Base-by-base conservation (phyloP, 257 asterid species). In the Linderniella brevidens region DNA sequence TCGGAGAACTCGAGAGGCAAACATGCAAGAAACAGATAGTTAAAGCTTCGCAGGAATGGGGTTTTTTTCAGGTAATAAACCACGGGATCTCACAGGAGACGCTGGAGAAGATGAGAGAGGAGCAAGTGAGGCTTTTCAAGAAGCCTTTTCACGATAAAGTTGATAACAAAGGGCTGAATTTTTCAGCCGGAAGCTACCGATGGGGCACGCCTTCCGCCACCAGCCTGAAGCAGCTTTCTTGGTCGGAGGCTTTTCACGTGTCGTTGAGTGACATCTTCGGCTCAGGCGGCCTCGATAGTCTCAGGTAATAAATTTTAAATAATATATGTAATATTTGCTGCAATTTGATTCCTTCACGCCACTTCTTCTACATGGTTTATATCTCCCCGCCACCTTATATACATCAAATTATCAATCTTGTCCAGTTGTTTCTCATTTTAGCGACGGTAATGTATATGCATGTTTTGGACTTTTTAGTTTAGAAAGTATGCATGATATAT, bases 231-330 rank as follows among this genome's bases (percentile, higher is more conserved):
- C 93, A 88, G 59, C 44, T 88, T 13, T 72, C 98, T 8, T 88
- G 98, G 95, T 84, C 93, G 0, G 98, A 88, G 44, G 93, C 98
- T 17, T 88, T 80, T 55, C 98, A 88, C n/a, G 86, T 88, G 0
- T 73, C 88, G 43, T 54, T 88, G 42, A 65, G 61, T 13, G 82
- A 68, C 51, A 74, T 80, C 2, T 58, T 78, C 32, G 67, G 70
- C 38, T 50, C 74, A 4, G 71, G 60, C 42, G 70, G 64, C 20
- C 39, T 17, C 58, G 52, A 32, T 55, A 47, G 17, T 52, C 86
- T 74, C 64, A 62, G 93, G 94, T 79, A 75, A 65, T 10, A 5
- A 47, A 8, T 11, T 46, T 35, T 11, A 35, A 35, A 15, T 25
- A 25, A 25, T n/a, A 25, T 25, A 25, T 25, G n/a, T n/a, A n/a